phyloP scores from a whole-genome alignment of 2,329 filamentous ascomycete species.

The Sarocladium kiliense region DNA sequence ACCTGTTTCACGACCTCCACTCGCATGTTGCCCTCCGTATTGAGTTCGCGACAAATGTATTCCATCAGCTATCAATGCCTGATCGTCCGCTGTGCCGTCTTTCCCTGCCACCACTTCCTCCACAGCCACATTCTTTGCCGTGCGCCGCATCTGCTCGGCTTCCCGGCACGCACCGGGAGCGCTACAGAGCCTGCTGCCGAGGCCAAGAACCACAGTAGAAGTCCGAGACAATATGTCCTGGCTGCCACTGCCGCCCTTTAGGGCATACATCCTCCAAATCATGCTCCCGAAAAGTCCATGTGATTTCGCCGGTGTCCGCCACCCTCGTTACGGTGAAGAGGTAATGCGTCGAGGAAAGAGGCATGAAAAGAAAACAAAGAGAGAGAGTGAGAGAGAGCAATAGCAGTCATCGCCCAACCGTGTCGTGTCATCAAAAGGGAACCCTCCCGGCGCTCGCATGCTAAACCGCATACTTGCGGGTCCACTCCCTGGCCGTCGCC shows the following conservation, averaged over 20 bases:
- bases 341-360: slow-evolving; percentile 7
- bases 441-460: slow-evolving; percentile 10
- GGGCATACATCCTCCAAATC: neutral
- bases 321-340: slow-evolving; percentile 2
- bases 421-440: slow-evolving; percentile 8
- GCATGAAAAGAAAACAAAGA: slow-evolving; percentile 6
- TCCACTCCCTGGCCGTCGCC: slow-evolving; percentile 96
- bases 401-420: slow-evolving; percentile 10
- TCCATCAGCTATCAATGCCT: slow-evolving; percentile 9
- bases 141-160: neutral
- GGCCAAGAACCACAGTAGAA: neutral
- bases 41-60: slow-evolving; percentile 9
- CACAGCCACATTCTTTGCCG: slow-evolving; percentile 42
- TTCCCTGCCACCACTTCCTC: slow-evolving; percentile 54
- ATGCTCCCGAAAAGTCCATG: slow-evolving; percentile 9
- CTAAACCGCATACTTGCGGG: slow-evolving; percentile 96
- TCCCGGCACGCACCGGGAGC: neutral
- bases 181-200: neutral
- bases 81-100: slow-evolving; percentile 6
- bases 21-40: neutral
- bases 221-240: neutral
- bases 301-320: slow-evolving; percentile 9
- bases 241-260: neutral
- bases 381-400: slow-evolving; percentile 2
- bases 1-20: neutral